phyloP scores from a whole-genome alignment of 1,284 basidiomycete species.

The Pseudozyma sp. region DNA sequence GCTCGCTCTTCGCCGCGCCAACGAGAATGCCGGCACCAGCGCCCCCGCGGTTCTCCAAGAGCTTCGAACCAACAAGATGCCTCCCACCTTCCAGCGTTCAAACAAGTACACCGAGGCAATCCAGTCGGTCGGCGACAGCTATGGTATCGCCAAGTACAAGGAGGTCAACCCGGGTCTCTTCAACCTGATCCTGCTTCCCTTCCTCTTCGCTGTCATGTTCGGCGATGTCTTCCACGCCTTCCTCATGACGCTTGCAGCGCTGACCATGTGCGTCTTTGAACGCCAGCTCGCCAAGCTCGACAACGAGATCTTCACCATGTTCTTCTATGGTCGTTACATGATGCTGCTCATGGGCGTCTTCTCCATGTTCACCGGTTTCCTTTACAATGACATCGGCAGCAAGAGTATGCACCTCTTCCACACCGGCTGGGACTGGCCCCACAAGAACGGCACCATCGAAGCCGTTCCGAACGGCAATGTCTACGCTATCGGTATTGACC shows the following conservation, averaged over 20 bases:
- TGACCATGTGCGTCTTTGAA: slow-evolving; percentile 88
- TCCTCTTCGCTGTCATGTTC: slow-evolving; percentile 99
- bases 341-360: slow-evolving; percentile 97
- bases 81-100: slow-evolving; percentile 93
- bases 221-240: slow-evolving; percentile 97
- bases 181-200: slow-evolving; percentile 94
- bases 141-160: slow-evolving; percentile 93
- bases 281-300: slow-evolving; percentile 81
- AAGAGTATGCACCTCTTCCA: slow-evolving; percentile 88
- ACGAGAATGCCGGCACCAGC: slow-evolving; percentile 91
- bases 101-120: slow-evolving; percentile 98
- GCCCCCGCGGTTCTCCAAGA: slow-evolving; percentile 93
- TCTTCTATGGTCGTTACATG: slow-evolving; percentile 98
- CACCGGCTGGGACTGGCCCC: slow-evolving; percentile 88
- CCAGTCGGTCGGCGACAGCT: slow-evolving; percentile 98
- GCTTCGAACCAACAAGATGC: slow-evolving; percentile 87
- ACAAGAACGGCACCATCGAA: slow-evolving; percentile 62
- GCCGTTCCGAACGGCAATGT: slow-evolving; percentile 73
- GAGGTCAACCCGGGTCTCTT: slow-evolving; percentile 98
- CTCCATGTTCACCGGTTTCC: slow-evolving; percentile 90
- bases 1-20: slow-evolving; percentile 88
- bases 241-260: slow-evolving; percentile 81
- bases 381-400: slow-evolving; percentile 99
- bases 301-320: slow-evolving; percentile 87
- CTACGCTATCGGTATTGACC: slow-evolving; percentile 95